Conservation (phyloP, 192 early-diverging fungal genomes). For the Linnemannia schmuckeri region DNA sequence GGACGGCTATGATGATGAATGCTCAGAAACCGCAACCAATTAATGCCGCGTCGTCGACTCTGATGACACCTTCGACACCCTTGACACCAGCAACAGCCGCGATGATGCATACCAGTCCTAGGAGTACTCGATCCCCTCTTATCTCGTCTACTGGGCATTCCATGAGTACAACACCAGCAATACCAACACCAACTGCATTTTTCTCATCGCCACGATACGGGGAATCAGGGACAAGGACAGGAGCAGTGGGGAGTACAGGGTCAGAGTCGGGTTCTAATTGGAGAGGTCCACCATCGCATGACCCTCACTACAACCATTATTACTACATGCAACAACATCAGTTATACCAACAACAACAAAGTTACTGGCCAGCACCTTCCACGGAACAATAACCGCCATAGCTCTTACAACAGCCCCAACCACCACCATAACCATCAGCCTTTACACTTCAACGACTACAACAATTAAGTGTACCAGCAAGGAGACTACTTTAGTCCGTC, state of each 20-base stretch:
- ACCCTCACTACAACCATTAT: background rate
- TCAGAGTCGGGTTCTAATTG: background rate
- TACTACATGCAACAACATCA: background rate
- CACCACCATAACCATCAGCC: background rate
- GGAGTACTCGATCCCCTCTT: no score
- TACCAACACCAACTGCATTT: no score
- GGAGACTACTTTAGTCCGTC: no score
- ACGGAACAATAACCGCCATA: slow-evolving; percentile 5
- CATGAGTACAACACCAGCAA: no score
- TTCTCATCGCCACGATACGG: no score
- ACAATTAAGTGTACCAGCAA: no score
- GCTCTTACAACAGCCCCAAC: slow-evolving; percentile 1
- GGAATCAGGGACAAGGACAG: background rate
- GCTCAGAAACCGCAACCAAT: background rate
- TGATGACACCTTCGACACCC: background rate
- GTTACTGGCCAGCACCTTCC: background rate
- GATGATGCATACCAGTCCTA: no score
- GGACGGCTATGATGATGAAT: background rate
- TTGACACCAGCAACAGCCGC: no score
- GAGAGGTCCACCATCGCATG: background rate
- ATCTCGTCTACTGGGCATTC: no score
- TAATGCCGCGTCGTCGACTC: background rate
- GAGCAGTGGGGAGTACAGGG: background rate
- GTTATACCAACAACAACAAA: background rate
- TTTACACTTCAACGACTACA: background rate